These are phyloP conservation scores for Yamadazyma dushanensis DNA, from an alignment of 1,139 yeast species.

Conservation along the genomic window DNA sequence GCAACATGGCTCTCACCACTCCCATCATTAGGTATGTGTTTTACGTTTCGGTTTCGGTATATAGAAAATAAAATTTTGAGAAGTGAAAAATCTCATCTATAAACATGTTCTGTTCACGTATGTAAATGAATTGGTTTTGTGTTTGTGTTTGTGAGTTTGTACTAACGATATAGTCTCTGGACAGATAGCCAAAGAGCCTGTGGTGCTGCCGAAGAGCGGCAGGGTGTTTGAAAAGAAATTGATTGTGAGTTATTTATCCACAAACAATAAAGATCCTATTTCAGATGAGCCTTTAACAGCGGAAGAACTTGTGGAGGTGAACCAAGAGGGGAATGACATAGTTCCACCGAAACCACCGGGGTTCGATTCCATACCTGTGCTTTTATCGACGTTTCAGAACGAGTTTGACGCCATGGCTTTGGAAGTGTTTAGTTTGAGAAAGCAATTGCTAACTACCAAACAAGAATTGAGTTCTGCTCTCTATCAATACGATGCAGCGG, in stretches of 20 bases:
- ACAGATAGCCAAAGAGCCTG: slow-evolving; percentile 65
- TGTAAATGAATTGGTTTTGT: no score
- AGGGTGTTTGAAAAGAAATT: slow-evolving; percentile 67
- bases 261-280: slow-evolving; percentile 76
- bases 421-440: slow-evolving; percentile 75
- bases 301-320: slow-evolving; percentile 60
- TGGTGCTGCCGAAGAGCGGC: slow-evolving; percentile 73
- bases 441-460: slow-evolving; percentile 64
- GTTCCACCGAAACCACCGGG: slow-evolving; percentile 52
- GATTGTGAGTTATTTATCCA: slow-evolving; percentile 60
- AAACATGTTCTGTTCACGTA: slow-evolving; percentile 13
- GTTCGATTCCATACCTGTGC: slow-evolving; percentile 72
- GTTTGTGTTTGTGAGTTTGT: no score
- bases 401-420: slow-evolving; percentile 90
- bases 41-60: background rate
- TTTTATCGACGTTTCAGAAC: slow-evolving; percentile 72
- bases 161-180: slow-evolving; percentile 54
- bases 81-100: background rate
- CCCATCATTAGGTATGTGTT: slow-evolving; percentile 3
- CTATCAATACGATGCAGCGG: slow-evolving; percentile 88
- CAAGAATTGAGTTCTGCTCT: slow-evolving; percentile 76
- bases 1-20: slow-evolving; percentile 6
- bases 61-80: background rate
- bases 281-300: slow-evolving; percentile 56
- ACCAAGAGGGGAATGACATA: slow-evolving; percentile 18